A percentile compares a stretch with the other conserved stretches of the same genome.
phyloP scores from a whole-genome alignment of 441 rosid genomes.

The Adansonia rubrostipa region DNA sequence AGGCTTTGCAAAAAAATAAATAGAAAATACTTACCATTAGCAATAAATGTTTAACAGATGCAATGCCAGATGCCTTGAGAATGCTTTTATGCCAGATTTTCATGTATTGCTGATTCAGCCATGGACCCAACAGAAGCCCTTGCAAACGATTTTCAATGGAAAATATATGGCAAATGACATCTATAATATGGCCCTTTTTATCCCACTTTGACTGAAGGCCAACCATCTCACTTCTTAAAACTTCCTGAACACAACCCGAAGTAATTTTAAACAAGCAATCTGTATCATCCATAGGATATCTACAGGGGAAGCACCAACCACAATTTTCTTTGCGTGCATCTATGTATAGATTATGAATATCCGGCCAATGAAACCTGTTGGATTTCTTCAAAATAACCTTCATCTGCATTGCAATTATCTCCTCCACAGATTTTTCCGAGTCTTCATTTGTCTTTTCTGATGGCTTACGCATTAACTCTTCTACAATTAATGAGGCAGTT shows the following conservation, averaged over 20 bases:
- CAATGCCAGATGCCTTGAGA: conserved; percentile 57
- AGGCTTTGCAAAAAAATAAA: conserved; percentile 20
- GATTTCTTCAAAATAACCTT: conserved; percentile 72
- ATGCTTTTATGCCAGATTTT: conserved; percentile 67
- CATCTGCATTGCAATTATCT: conserved; percentile 66
- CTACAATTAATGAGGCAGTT: conserved; percentile 68
- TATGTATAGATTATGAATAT: conserved; percentile 42
- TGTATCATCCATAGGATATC: conserved; percentile 50
- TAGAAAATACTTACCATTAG: conserved; percentile 54
- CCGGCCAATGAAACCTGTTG: conserved; percentile 67
- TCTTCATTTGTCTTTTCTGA: conserved; percentile 44
- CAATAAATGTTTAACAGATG: conserved; percentile 56
- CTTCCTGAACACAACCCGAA: conserved; percentile 50
- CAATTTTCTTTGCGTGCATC: conserved; percentile 75
- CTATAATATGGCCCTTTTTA: conserved; percentile 57
- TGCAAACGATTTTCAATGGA: conserved; percentile 74
- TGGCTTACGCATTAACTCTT: conserved; percentile 62
- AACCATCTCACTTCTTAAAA: conserved; percentile 47
- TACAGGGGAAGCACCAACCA: conserved; percentile 97
- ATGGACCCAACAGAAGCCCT: conserved; percentile 92
- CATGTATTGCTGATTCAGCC: conserved; percentile 75
- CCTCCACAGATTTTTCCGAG: conserved; percentile 62
- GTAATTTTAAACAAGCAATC: conserved; percentile 78
- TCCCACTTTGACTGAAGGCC: conserved; percentile 42
- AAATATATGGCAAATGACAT: conserved; percentile 58